phyloP scores from a whole-genome alignment of 139 green algal species.

The Diplosphaera chodatii region DNA sequence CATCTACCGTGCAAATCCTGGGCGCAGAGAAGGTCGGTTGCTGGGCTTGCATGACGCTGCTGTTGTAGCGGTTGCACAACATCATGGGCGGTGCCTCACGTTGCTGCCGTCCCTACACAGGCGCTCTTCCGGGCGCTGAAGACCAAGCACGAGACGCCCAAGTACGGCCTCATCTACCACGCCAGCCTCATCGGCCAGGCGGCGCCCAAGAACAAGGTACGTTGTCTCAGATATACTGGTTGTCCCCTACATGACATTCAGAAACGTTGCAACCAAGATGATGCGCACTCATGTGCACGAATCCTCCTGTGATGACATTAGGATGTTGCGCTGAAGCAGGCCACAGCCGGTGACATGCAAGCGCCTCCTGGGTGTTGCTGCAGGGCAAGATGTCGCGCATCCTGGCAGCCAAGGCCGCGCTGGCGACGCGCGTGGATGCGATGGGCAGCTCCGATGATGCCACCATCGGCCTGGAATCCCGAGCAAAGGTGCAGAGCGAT shows the following conservation, averaged over 20 bases:
- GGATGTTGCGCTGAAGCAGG: too few species aligned
- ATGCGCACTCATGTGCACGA: too few species aligned
- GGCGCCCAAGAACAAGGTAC: conserved; percentile 89
- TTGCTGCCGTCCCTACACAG: too few species aligned
- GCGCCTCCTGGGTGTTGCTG: too few species aligned
- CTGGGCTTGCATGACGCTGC: too few species aligned
- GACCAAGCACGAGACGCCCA: conserved; percentile 98
- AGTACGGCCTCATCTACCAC: conserved; percentile 99
- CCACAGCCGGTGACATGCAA: too few species aligned
- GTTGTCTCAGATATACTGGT: too few species aligned
- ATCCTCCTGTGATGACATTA: too few species aligned
- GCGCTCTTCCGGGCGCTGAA: conserved; percentile 75
- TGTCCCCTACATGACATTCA: too few species aligned
- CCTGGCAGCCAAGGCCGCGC: conserved; percentile 92
- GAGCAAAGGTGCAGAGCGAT: conserved; percentile 92
- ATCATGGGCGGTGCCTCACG: too few species aligned
- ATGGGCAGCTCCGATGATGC: conserved; percentile 82
- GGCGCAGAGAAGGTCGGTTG: conserved; percentile 92
- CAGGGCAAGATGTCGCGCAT: conserved; percentile 94
- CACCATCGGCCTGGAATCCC: conserved; percentile 71
- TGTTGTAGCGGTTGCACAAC: too few species aligned
- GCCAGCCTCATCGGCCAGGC: conserved; percentile 91
- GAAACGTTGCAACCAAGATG: too few species aligned
- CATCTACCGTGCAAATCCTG: conserved; percentile 95
- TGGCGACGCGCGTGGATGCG: conserved; percentile 88